Base-by-base conservation (phyloP, 2,329 filamentous ascomycete genomes). In the Botrytis squamosa region DNA sequence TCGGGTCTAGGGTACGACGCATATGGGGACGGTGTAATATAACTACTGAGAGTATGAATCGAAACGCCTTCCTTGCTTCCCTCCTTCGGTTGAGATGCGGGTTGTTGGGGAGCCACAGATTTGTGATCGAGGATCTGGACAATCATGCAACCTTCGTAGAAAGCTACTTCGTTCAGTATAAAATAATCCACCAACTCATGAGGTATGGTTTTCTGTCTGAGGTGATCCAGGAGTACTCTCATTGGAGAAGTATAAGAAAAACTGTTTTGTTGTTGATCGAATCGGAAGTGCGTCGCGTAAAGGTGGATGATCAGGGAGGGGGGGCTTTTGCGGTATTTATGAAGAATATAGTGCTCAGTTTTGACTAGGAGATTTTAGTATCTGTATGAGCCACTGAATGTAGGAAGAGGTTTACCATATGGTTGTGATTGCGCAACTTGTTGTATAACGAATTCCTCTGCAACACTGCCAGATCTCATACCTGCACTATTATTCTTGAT, bases 131-230 rank as follows among this genome's bases (percentile, higher is more conserved):
- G 89, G n/a, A 98, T 86, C 82, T 97, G 92, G 52, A 99, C 94
- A 77, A 99, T 98, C 73, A 99, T 87, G 80, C 95, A 97, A 46
- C 93, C 94, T 82, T 98, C 95, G 81, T 98, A 99, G 81, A 97
- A 98, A 16, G 88, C 87, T 22, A 97, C 92, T 33, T 90, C 89
- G 20, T 36, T 66, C 63, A 55, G 18, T 29, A 86, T 86, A 72
- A 99, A 89, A 77, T 95, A 92, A 66, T 92, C 90, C 18, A 98
- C 84, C 81, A 98, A 89, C 78, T 98, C 94, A 82, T 98, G 94
- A 1, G 96, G 96, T 52, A 99, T 86, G 0, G 93, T 97, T 73
- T 92, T 89, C 60, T 85, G 85, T 77, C 88, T 88, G 64, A 98
- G 83, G 82, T 97, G 94, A 77, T 97, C 90, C 68, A 93, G 85